phyloP scores from a whole-genome alignment of 2,329 filamentous ascomycete species.

The Nigrospora oryzae region DNA sequence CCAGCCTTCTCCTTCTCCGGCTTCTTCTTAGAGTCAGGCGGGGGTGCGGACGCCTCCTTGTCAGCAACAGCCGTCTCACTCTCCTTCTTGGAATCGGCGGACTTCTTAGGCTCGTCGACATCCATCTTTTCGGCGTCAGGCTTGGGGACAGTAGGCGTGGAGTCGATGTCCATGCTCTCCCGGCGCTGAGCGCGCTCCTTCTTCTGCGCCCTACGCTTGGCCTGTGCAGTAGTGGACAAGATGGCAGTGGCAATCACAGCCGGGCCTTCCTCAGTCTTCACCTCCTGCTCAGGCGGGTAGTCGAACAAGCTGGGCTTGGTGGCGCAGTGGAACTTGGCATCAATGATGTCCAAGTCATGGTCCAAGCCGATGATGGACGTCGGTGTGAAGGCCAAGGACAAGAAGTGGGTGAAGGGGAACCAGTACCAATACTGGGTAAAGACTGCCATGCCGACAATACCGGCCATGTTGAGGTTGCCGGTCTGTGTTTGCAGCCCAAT shows the following conservation, averaged over 20 bases:
- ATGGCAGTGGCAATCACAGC: slow-evolving; percentile 94
- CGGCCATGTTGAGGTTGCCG: slow-evolving; percentile 97
- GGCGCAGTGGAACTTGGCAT: slow-evolving; percentile 93
- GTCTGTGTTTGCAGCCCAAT: slow-evolving; percentile 97
- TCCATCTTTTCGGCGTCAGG: slow-evolving; percentile 79
- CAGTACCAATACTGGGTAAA: slow-evolving; percentile 99
- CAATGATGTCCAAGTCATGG: slow-evolving; percentile 84
- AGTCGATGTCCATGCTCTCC: slow-evolving; percentile 94
- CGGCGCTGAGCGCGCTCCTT: slow-evolving; percentile 84
- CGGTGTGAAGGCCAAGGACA: slow-evolving; percentile 92
- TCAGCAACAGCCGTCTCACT: slow-evolving; percentile 31
- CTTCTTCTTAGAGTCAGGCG: slow-evolving; percentile 72
- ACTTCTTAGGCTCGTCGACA: slow-evolving; percentile 49
- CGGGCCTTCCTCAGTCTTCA: slow-evolving; percentile 88
- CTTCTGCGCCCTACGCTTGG: slow-evolving; percentile 87
- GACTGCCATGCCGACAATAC: slow-evolving; percentile 94
- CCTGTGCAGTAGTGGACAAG: slow-evolving; percentile 91
- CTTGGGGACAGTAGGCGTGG: slow-evolving; percentile 59
- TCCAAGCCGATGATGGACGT: slow-evolving; percentile 94
- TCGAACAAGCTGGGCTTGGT: slow-evolving; percentile 93
- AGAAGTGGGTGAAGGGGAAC: slow-evolving; percentile 98
- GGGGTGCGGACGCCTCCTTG: slow-evolving; percentile 43
- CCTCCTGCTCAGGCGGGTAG: slow-evolving; percentile 93
- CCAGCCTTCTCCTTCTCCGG: slow-evolving; percentile 92
- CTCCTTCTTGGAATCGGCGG: slow-evolving; percentile 38